Base-by-base conservation (phyloP, 352 stramenopile species). In the Phytophthora multivora region DNA sequence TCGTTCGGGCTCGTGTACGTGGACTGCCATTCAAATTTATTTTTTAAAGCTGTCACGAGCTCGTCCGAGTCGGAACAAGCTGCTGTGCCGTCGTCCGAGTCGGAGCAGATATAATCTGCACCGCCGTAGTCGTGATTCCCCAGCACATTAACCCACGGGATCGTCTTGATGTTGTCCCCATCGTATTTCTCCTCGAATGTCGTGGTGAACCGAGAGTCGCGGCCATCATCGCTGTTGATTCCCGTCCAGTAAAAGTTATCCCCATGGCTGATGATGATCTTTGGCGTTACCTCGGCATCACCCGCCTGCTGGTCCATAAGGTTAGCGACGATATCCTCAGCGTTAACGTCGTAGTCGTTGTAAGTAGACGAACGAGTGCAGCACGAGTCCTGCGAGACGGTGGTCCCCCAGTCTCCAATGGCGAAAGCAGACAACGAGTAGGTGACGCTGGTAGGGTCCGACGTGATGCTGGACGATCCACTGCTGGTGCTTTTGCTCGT, bases 361-460 rank as follows among this genome's bases (percentile, higher is more conserved):
- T 87, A 75, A 3, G 54, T 63, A 25, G 77, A 75, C 1, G 59
- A 77, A 33, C 75, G 72, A n/a, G 77, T 76, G 66, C 82, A 91
- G 63, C 79, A 91, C 62, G 82, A 91, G 68, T 86, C 79, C 21
- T 73, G 66, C 16, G 55, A 62, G 26, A 74, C 61, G 13, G 77
- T 91, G n/a, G 76, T 86, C 10, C 79, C 82, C 82, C 82, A 91
- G 62, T 91, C 82, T 15, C 82, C 82, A n/a, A 91, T 85, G 8
- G 77, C 82, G 30, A 84, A 90, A n/a, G 77, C 78, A 13, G 74
- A 59, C 4, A 90, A 54, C 23, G 78, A 79, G 62, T 70, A 89
- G 36, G 61, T 56, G 15, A 60, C 65, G 12, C 36, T 52, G 6
- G 66, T 74, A 31, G 66, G 51, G 60, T 71, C 65, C 23, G 65